Conservation (phyloP, 495 filamentous ascomycete species). For the Aeminium ludgeri region DNA sequence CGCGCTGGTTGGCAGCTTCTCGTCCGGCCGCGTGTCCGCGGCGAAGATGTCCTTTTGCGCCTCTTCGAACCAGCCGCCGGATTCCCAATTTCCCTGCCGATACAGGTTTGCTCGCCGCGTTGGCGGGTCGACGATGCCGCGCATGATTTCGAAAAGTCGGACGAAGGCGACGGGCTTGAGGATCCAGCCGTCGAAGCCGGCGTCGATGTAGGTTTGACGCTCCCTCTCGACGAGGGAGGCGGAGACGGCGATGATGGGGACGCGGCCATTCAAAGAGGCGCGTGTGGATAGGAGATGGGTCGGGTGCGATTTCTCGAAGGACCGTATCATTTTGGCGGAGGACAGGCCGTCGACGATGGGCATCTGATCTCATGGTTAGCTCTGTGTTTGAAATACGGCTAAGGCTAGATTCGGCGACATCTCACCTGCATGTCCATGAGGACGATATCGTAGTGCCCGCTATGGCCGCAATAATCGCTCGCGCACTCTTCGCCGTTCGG, state of each 20-base stretch:
- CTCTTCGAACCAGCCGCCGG: constrained; percentile 26
- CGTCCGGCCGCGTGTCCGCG: constrained; percentile 13
- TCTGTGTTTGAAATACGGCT: constrained; percentile 5
- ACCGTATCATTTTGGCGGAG: constrained; percentile 70
- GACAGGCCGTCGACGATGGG: constrained; percentile 77
- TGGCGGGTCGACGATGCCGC: constrained; percentile 22
- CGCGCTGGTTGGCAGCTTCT: constrained; percentile 6
- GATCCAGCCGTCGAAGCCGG: constrained; percentile 86
- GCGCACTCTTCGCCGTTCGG: constrained; percentile 83
- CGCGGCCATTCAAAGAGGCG: constrained; percentile 34
- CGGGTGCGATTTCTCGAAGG: constrained; percentile 37
- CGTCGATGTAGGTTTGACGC: constrained; percentile 50
- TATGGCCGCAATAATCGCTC: constrained; percentile 42
- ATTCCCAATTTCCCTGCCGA: constrained; percentile 24
- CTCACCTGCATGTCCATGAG: constrained; percentile 91
- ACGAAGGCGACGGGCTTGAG: constrained; percentile 27
- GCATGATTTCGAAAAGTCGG: constrained; percentile 24
- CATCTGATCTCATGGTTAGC: constrained; percentile 41
- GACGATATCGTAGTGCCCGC: constrained; percentile 55
- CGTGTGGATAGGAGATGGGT: constrained; percentile 30
- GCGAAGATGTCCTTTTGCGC: constrained; percentile 14
- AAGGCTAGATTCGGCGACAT: constrained; percentile 1
- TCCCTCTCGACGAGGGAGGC: constrained; percentile 65
- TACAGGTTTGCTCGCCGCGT: constrained; percentile 20
- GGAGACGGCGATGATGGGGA: constrained; percentile 83